These are phyloP conservation scores for Pyrenopolyporus hunteri DNA, from an alignment of 495 filamentous ascomycete genomes.

Conservation along the genomic window DNA sequence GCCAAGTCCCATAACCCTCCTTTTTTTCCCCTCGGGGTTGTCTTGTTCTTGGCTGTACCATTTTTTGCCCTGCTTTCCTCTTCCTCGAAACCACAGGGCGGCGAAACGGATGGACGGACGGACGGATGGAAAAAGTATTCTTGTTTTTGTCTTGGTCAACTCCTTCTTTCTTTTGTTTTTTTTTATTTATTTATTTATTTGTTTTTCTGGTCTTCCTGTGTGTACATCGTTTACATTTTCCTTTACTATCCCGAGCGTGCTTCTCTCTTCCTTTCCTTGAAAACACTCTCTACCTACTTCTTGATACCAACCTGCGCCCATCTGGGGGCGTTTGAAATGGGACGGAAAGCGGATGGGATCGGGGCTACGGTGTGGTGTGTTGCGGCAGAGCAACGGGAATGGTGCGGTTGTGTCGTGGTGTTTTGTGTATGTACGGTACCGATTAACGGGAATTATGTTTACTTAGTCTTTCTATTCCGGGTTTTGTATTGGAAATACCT, in stretches of 20 bases:
- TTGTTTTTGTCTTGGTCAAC: conserved; percentile 2
- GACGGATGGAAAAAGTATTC: conserved; percentile 19
- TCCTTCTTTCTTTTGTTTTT: neutral
- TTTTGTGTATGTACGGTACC: conserved; percentile 26
- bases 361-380: no score
- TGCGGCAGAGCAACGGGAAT: neutral
- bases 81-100: conserved; percentile 14
- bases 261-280: neutral
- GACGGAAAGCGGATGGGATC: no score
- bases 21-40: neutral
- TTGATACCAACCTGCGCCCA: no score
- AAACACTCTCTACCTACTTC: neutral
- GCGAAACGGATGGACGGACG: conserved; percentile 20
- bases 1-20: neutral
- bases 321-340: no score
- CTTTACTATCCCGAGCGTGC: neutral
- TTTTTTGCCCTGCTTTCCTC: neutral
- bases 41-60: conserved; percentile 2
- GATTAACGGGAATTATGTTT: neutral
- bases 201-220: neutral
- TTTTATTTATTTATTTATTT: neutral
- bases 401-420: neutral
- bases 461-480: neutral
- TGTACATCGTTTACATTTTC: neutral
- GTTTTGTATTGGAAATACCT: conserved; percentile 16